Evolutionary conservation across 1,139 yeast genomes (phyloP).

Genomic region (Magnusiomyces paraingens): DNA sequence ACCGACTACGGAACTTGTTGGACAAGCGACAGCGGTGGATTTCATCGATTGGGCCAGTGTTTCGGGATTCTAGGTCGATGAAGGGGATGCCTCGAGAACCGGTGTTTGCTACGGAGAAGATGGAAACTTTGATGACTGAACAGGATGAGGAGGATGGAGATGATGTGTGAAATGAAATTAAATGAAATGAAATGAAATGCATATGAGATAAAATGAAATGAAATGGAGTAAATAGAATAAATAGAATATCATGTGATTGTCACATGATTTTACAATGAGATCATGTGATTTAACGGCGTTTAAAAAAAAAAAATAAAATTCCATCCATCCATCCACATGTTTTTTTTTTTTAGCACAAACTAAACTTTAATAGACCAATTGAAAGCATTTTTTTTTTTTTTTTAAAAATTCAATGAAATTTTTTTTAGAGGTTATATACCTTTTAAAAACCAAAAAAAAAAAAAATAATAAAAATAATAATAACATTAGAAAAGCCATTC

Average conservation of each 20-base stretch:
- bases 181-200: no score
- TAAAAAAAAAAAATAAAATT: no score
- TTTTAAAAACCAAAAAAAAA: neutral
- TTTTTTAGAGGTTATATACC: neutral
- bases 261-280: neutral
- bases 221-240: no score
- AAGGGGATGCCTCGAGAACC: conserved; percentile 70
- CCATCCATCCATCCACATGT: no score
- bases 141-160: neutral
- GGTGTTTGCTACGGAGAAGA: conserved; percentile 35
- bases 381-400: neutral
- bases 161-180: no score
- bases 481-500: no score
- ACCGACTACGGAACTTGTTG: conserved; percentile 68
- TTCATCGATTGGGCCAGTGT: conserved; percentile 77
- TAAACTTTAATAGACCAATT: neutral
- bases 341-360: no score
- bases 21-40: conserved; percentile 91
- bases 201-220: no score
- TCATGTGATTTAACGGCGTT: neutral
- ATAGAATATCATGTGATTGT: neutral
- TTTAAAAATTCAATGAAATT: neutral
- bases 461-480: no score
- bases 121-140: neutral
- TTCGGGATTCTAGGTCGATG: conserved; percentile 54